A percentile compares a stretch with the other conserved stretches of the same genome.
Conservation (phyloP, 768 basidiomycete genomes). For the Mycena leptocephala region DNA sequence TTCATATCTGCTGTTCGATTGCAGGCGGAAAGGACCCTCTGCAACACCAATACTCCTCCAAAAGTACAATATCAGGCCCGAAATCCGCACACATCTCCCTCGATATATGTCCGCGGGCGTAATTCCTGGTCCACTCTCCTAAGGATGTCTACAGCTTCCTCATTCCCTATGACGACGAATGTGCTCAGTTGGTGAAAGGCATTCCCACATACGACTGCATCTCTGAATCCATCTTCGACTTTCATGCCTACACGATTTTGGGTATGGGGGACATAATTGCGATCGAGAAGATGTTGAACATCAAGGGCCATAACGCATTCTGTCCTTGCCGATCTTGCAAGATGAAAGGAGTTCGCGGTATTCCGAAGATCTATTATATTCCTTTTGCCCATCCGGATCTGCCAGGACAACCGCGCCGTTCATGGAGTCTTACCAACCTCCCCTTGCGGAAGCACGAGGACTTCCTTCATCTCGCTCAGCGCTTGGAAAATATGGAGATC, state of each 20-base stretch:
- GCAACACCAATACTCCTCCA: slow-evolving; percentile 61
- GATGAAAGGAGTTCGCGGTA: slow-evolving; percentile 41
- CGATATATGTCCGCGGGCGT: slow-evolving; percentile 44
- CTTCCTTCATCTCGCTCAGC: neutral
- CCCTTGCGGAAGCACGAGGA: slow-evolving; percentile 38
- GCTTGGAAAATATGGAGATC: neutral
- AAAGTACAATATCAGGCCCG: slow-evolving; percentile 57
- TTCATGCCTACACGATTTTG: slow-evolving; percentile 45
- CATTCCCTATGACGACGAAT: too few relatives aligned
- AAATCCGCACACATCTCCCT: slow-evolving; percentile 45
- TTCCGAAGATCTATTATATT: slow-evolving; percentile 41
- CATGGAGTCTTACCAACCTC: slow-evolving; percentile 31
- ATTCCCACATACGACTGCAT: neutral
- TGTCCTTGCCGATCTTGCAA: slow-evolving; percentile 53
- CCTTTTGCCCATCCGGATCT: slow-evolving; percentile 34
- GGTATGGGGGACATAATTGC: slow-evolving; percentile 50
- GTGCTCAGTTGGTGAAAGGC: neutral
- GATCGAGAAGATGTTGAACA: slow-evolving; percentile 45
- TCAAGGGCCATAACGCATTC: slow-evolving; percentile 55
- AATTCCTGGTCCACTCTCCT: slow-evolving; percentile 52
- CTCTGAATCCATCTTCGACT: neutral
- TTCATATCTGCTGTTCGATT: too few relatives aligned
- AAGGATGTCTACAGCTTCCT: slow-evolving; percentile 9
- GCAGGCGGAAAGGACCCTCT: slow-evolving; percentile 42
- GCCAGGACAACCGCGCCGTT: neutral